These are phyloP conservation scores for Mixia osmundae DNA, from an alignment of 1,284 basidiomycete species.

Conservation along the genomic window DNA sequence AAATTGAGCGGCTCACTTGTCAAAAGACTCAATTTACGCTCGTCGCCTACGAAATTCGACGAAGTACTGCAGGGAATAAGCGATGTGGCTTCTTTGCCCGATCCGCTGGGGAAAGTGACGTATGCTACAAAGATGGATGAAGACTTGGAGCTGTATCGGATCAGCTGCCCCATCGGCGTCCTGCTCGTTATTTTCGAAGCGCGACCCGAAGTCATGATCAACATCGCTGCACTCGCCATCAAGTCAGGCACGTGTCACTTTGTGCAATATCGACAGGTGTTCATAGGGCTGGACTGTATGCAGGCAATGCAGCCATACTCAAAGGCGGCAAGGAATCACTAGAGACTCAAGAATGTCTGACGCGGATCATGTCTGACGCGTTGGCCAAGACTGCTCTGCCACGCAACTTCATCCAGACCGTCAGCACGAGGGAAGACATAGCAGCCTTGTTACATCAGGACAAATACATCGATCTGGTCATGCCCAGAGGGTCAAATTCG, in stretches of 20 bases:
- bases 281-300: not conserved
- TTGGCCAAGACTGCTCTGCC: constrained; percentile 47
- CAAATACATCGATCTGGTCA: constrained; percentile 84
- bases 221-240: constrained; percentile 86
- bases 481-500: constrained; percentile 80
- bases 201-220: constrained; percentile 90
- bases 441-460: constrained; percentile 65
- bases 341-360: constrained; percentile 47
- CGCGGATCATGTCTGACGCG: constrained; percentile 54
- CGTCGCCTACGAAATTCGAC: constrained; percentile 66
- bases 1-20: constrained; percentile 60
- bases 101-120: constrained; percentile 65
- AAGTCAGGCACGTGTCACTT: constrained; percentile 48
- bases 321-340: constrained; percentile 92
- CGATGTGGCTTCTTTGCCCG: constrained; percentile 63
- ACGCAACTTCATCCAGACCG: constrained; percentile 60
- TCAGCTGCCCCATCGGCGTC: constrained; percentile 92
- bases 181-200: constrained; percentile 94
- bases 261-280: not conserved
- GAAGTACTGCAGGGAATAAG: constrained; percentile 71
- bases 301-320: constrained; percentile 79
- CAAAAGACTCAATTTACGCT: constrained; percentile 61
- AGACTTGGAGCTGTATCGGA: constrained; percentile 63
- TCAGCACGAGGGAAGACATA: constrained; percentile 82
- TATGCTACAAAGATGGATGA: constrained; percentile 77